These are phyloP conservation scores for Trametopsis cervina DNA, from an alignment of 768 basidiomycete species.

Conservation along the genomic window DNA sequence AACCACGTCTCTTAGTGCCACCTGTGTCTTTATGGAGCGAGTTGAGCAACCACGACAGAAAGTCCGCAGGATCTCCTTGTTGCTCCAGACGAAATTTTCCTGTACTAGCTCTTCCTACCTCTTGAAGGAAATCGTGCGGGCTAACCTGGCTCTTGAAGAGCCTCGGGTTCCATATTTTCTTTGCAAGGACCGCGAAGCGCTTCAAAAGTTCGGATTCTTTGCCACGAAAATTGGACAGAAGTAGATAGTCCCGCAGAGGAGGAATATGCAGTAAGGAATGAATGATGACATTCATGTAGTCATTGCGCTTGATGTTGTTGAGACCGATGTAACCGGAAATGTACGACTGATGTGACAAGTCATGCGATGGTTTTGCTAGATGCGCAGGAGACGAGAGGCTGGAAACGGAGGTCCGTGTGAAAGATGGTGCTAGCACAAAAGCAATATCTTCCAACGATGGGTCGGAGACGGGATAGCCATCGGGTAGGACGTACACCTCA, in stretches of 20 bases:
- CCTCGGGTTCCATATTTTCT: slow-evolving; percentile 94
- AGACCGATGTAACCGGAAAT: slow-evolving; percentile 91
- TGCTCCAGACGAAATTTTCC: slow-evolving; percentile 91
- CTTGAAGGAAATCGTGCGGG: slow-evolving; percentile 98
- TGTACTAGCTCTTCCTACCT: slow-evolving; percentile 82
- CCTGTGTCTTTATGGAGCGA: slow-evolving; percentile 88
- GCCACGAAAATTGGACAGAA: slow-evolving; percentile 65
- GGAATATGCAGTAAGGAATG: slow-evolving; percentile 88
- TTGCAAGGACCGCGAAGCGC: slow-evolving; percentile 80
- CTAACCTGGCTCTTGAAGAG: slow-evolving; percentile 97
- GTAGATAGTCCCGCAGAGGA: slow-evolving; percentile 81
- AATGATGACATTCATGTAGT: slow-evolving; percentile 96
- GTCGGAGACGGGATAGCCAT: slow-evolving; percentile 94
- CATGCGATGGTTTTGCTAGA: slow-evolving; percentile 73
- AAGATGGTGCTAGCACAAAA: slow-evolving; percentile 84
- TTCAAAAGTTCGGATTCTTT: slow-evolving; percentile 84
- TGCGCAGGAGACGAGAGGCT: slow-evolving; percentile 51
- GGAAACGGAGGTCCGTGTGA: slow-evolving; percentile 52
- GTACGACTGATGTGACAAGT: slow-evolving; percentile 76
- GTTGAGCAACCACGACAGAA: slow-evolving; percentile 93
- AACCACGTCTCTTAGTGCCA: slow-evolving; percentile 87
- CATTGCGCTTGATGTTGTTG: slow-evolving; percentile 96
- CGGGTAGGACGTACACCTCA: slow-evolving; percentile 94
- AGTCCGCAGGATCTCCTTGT: slow-evolving; percentile 95
- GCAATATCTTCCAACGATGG: slow-evolving; percentile 95